Conservation (phyloP, 2,329 filamentous ascomycete species). For the Clarireedia sp. region DNA sequence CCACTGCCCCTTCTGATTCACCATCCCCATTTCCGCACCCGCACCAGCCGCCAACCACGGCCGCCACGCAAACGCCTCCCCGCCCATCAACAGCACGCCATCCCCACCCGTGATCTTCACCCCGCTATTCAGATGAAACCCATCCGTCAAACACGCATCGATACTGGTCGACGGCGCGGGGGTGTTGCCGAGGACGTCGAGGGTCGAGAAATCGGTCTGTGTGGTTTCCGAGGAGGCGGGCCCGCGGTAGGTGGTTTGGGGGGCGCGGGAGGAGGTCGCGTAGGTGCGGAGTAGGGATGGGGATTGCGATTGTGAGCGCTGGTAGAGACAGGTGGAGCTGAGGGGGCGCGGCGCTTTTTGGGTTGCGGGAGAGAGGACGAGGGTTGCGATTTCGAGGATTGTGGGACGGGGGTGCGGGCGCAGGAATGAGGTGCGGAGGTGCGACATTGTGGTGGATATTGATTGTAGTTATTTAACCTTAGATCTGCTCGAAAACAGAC, state of each 20-base stretch:
- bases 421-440: slow-evolving; percentile 6
- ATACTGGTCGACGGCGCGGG: slow-evolving; percentile 74
- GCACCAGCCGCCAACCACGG: slow-evolving; percentile 56
- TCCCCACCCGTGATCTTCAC: slow-evolving; percentile 47
- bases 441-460: neutral
- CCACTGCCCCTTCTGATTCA: slow-evolving; percentile 75
- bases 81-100: slow-evolving; percentile 72
- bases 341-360: neutral
- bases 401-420: slow-evolving; percentile 16
- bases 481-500: neutral
- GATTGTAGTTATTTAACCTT: neutral
- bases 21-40: slow-evolving; percentile 34
- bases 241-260: slow-evolving; percentile 41
- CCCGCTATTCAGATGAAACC: slow-evolving; percentile 82
- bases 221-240: slow-evolving; percentile 53
- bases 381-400: slow-evolving; percentile 21
- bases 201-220: slow-evolving; percentile 60
- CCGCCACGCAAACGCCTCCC: slow-evolving; percentile 82
- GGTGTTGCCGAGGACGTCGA: slow-evolving; percentile 72
- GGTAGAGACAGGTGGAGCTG: neutral
- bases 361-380: slow-evolving; percentile 14
- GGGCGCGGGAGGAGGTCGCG: neutral
- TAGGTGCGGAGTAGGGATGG: neutral
- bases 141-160: slow-evolving; percentile 72
- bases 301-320: neutral